Base-by-base conservation (phyloP, 352 stramenopile species). In the Phytophthora megakarya region DNA sequence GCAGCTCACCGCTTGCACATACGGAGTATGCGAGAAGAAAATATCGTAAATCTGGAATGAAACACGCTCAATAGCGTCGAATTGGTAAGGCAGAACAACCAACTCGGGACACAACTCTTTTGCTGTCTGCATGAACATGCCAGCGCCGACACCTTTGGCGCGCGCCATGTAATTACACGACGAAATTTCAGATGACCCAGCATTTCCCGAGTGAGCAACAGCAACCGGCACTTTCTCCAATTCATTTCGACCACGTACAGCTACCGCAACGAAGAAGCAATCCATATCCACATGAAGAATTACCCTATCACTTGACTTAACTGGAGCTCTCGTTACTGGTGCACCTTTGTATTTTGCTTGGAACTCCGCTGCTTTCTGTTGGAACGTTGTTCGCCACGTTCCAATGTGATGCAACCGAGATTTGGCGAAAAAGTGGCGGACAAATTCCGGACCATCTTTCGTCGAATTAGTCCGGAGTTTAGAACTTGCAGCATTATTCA, bases 251-350 rank as follows among this genome's bases (percentile, higher is more conserved):
- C 90, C 92, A 25, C 84, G 66, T 19, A 98, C 72, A 12, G 86
- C 90, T 8, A 99, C 96, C 10, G 88, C 78, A 3, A 96, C 96
- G 70, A 99, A 99, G 77, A 99, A 99, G 56, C 91, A 98, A 73
- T 99, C 96, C 96, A 99, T 98, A 71, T 99, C 96, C 0, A 99
- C 86, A 51, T 99, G 96, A 47, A 98, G 72, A 38, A 99, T 93
- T 38, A 96, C 93, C 1, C 92, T 85, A 16, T 90, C 55, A 19
- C 26, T 72, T 0, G 78, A 88, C 8, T 57, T 70, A 8, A 65
- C 21, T 0, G 71, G 15, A 11, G 70, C 80, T 45, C 74, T 75
- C 12, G 25, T 51, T 28, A 93, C 71, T 0, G 44, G 42, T 15
- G 50, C 40, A 5, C 86, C 83, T 53, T 73, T 80, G 59, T 92